Conservation (phyloP, 2,329 filamentous ascomycete species). For the Allantophomopsis lycopodina region DNA sequence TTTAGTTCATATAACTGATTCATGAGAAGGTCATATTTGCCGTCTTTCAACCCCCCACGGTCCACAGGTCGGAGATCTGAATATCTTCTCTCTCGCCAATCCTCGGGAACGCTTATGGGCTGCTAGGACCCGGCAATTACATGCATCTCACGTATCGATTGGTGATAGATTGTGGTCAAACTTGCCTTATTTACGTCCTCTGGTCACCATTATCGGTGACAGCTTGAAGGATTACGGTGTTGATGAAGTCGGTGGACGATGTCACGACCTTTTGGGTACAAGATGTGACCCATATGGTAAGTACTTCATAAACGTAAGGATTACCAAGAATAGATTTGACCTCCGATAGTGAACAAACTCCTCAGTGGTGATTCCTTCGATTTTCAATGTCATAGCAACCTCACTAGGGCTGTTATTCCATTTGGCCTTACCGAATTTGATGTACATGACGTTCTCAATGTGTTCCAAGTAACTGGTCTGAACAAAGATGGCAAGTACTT, state of each 20-base stretch:
- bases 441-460: constrained; percentile 74
- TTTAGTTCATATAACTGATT: constrained; percentile 8
- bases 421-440: constrained; percentile 58
- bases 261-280: constrained; percentile 72
- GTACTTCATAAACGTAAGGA: constrained; percentile 1
- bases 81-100: constrained; percentile 67
- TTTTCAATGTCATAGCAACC: constrained; percentile 75
- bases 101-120: constrained; percentile 77
- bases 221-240: constrained; percentile 46
- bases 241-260: constrained; percentile 48
- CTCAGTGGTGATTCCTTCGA: constrained; percentile 61
- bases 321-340: constrained; percentile 1
- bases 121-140: constrained; percentile 62
- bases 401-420: constrained; percentile 57
- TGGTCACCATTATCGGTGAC: constrained; percentile 59
- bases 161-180: constrained; percentile 67
- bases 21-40: constrained; percentile 43
- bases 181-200: constrained; percentile 62
- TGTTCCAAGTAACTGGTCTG: constrained; percentile 75
- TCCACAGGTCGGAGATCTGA: constrained; percentile 70
- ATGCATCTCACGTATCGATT: constrained; percentile 59
- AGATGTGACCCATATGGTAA: constrained; percentile 67
- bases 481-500: constrained; percentile 63
- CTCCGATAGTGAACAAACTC: constrained; percentile 46
- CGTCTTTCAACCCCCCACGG: constrained; percentile 64